Conservation (phyloP, 345 rosid genomes). For the Heritiera fomes region DNA sequence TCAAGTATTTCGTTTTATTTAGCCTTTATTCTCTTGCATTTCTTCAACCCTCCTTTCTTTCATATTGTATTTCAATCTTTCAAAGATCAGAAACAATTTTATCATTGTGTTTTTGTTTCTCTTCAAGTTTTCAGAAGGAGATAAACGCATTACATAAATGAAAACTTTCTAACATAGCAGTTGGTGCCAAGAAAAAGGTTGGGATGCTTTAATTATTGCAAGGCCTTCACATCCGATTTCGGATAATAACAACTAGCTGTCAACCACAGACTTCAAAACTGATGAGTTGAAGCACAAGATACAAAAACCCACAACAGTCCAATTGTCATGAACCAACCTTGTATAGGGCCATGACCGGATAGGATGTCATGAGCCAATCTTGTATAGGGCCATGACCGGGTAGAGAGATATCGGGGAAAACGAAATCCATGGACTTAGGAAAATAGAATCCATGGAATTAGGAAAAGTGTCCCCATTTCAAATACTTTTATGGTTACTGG, state of each 20-base stretch:
- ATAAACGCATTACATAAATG: not conserved
- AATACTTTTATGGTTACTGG: no score
- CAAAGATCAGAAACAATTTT: not conserved
- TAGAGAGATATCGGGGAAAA: no score
- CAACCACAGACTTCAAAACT: not conserved
- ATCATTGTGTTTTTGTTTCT: not conserved
- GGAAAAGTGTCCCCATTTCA: no score
- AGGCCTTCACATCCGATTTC: not conserved
- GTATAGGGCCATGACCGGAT: no score
- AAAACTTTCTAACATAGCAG: conserved; percentile 1
- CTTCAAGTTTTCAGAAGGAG: no score
- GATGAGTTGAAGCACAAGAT: not conserved
- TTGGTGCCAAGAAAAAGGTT: conserved; percentile 1
- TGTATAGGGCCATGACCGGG: no score
- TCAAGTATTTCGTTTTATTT: no score
- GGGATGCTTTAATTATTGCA: not conserved
- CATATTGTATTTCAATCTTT: not conserved
- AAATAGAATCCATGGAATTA: no score
- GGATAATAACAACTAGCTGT: conserved; percentile 11
- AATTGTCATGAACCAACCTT: no score
- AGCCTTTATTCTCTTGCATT: not conserved
- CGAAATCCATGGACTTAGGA: no score
- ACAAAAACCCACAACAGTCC: not conserved
- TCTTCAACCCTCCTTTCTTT: not conserved
- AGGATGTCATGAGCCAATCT: no score